Percentiles rank a stretch among this genome's conserved stretches.
These are phyloP conservation scores for Coprinopsis marcescibilis DNA, from an alignment of 768 basidiomycete species.

Conservation along the genomic window DNA sequence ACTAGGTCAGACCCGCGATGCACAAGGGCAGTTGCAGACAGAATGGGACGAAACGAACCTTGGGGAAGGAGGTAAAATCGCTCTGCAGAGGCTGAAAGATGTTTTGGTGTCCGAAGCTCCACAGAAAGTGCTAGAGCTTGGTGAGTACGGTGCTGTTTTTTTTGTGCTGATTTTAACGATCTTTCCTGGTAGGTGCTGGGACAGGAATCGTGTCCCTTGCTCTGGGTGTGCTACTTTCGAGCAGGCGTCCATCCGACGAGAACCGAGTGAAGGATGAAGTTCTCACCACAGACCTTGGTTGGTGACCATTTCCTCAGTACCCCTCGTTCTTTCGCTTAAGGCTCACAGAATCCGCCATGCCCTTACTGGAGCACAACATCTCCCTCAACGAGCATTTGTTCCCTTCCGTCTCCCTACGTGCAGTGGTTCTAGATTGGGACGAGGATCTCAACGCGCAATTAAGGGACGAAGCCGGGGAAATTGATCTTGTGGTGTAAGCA, in stretches of 20 bases:
- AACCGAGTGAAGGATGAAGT: slow-evolving; percentile 18
- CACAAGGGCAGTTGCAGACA: neutral
- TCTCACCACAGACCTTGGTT: slow-evolving; percentile 68
- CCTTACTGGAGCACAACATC: slow-evolving; percentile 72
- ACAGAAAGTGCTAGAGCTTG: slow-evolving; percentile 61
- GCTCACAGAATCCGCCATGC: slow-evolving; percentile 68
- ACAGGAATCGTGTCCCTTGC: slow-evolving; percentile 77
- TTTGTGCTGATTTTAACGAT: slow-evolving; percentile 2
- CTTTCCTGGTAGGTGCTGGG: slow-evolving; percentile 58
- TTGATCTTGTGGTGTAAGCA: slow-evolving; percentile 70
- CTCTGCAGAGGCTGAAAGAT: slow-evolving; percentile 21
- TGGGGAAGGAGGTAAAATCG: neutral
- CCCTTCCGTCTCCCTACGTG: slow-evolving; percentile 23
- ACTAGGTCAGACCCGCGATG: slow-evolving; percentile 19
- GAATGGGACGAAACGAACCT: no score
- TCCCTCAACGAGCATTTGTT: slow-evolving; percentile 34
- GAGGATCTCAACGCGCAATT: slow-evolving; percentile 44
- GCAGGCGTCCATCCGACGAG: slow-evolving; percentile 8
- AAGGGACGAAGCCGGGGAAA: slow-evolving; percentile 24
- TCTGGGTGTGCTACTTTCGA: slow-evolving; percentile 51
- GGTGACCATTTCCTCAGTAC: slow-evolving; percentile 14
- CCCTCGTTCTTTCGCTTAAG: neutral
- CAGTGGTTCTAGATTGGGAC: slow-evolving; percentile 72
- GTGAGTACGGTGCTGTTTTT: no score
- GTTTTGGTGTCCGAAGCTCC: slow-evolving; percentile 34